These are phyloP conservation scores for Leccinum variicolor DNA, from an alignment of 768 basidiomycete species.

Conservation along the genomic window DNA sequence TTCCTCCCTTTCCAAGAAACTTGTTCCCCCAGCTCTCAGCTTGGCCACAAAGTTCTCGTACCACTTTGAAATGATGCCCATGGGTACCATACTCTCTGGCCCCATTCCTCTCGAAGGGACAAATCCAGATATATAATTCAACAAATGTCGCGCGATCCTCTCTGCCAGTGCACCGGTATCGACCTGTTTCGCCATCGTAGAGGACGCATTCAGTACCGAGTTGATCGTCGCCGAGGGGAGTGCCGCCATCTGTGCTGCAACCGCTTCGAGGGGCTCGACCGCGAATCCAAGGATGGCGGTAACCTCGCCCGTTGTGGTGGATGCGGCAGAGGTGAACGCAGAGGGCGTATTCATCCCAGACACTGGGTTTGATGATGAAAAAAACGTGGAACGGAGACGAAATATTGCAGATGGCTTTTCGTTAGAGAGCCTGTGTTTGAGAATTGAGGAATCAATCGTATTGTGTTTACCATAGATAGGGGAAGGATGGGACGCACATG, in stretches of 20 bases:
- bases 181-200: slow-evolving; percentile 10
- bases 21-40: slow-evolving; percentile 53
- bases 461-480: neutral
- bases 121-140: slow-evolving; percentile 75
- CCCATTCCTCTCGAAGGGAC: slow-evolving; percentile 41
- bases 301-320: slow-evolving; percentile 42
- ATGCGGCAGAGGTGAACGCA: slow-evolving; percentile 29
- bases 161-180: slow-evolving; percentile 19
- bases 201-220: slow-evolving; percentile 16
- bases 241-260: slow-evolving; percentile 54
- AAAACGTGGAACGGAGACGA: slow-evolving; percentile 68
- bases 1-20: slow-evolving; percentile 51
- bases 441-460: neutral
- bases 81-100: slow-evolving; percentile 54
- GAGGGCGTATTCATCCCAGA: slow-evolving; percentile 31
- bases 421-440: slow-evolving; percentile 67
- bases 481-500: slow-evolving; percentile 49
- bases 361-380: slow-evolving; percentile 31
- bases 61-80: slow-evolving; percentile 65
- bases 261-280: slow-evolving; percentile 67
- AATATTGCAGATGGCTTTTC: slow-evolving; percentile 90
- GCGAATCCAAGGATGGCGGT: slow-evolving; percentile 77
- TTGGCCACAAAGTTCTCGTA: slow-evolving; percentile 66
- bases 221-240: slow-evolving; percentile 35
- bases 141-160: slow-evolving; percentile 57